Evolutionary conservation across 2,329 filamentous ascomycete genomes (phyloP).

Genomic region (Hypoxylon sp.): DNA sequence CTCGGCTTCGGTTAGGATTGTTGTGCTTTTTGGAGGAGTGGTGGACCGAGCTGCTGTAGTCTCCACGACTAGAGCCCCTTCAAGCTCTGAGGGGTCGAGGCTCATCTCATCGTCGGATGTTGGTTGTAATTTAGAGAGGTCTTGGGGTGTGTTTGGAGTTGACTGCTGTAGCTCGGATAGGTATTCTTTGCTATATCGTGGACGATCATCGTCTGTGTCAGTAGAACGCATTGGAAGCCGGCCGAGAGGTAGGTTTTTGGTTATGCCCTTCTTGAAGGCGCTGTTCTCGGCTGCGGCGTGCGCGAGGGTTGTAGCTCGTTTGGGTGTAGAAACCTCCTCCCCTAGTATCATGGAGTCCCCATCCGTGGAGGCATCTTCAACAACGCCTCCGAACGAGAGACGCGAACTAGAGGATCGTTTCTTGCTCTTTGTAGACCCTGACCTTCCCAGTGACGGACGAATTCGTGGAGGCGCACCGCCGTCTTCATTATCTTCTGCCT

Average conservation of each 20-base stretch:
- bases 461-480: slow-evolving; percentile 65
- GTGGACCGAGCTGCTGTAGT: slow-evolving; percentile 58
- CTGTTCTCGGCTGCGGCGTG: slow-evolving; percentile 77
- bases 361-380: slow-evolving; percentile 68
- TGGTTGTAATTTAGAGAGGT: slow-evolving; percentile 64
- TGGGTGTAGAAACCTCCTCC: slow-evolving; percentile 70
- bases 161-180: slow-evolving; percentile 88
- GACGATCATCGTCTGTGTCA: slow-evolving; percentile 76
- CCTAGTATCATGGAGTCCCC: slow-evolving; percentile 57
- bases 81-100: slow-evolving; percentile 72
- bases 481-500: slow-evolving; percentile 60
- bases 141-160: slow-evolving; percentile 85
- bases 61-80: slow-evolving; percentile 76
- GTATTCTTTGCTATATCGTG: slow-evolving; percentile 88
- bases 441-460: slow-evolving; percentile 64
- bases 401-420: slow-evolving; percentile 75
- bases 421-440: slow-evolving; percentile 72
- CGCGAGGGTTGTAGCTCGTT: slow-evolving; percentile 67
- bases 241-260: slow-evolving; percentile 60
- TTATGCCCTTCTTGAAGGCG: slow-evolving; percentile 68
- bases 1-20: slow-evolving; percentile 85
- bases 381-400: slow-evolving; percentile 79
- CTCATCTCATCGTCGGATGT: slow-evolving; percentile 66
- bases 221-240: slow-evolving; percentile 70
- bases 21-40: slow-evolving; percentile 55